Base-by-base conservation (phyloP, 345 rosid genomes). In the Arabis alpina region DNA sequence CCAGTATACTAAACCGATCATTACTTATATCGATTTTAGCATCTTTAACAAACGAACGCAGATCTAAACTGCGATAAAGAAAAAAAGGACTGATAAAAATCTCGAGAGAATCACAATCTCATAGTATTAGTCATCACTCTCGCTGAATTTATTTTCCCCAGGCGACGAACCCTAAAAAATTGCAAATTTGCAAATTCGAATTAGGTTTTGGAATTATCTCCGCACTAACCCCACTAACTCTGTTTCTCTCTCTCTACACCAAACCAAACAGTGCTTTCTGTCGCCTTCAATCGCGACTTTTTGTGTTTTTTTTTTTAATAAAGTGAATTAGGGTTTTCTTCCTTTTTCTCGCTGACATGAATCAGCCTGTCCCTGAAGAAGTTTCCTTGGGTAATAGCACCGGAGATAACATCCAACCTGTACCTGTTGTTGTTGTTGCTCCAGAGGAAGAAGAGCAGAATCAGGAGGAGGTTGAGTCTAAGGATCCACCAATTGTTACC, bases 241-340 rank as follows among this genome's bases (percentile, higher is more conserved):
- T 69, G 16, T 48, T 19, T 72, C 75, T 69, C 80, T 67, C 23
- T 19, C 23, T 19, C 23, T 19, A 19, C 23, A 19, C 23, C 23
- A 19, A 19, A 19, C 72, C 8, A 36, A 36, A 85, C 91, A 82
- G 89, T 86, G 83, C 25, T 77, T 74, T 73, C 96, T 93, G 96
- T 93, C 93, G 90, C 98, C 96, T 82, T 93, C 98, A 90, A 55
- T 75, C 63, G 89, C 81, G 90, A 88, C 95, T 87, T 88, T 86
- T 84, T 76, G 82, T 67, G 73, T 1, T 19, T 19, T 19, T 19
- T 73, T 64, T 51, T 56, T 76, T n/a, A n/a, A 50, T 77, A 74
- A 63, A 68, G 57, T 19, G 0, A 0, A 25, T 77, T 82, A 71
- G 89, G 90, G 81, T 80, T 79, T 71, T 19, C 23, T 19, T 19